Evolutionary conservation across 2,329 filamentous ascomycete species (phyloP).

Genomic region (Sarocladium oryzae): DNA sequence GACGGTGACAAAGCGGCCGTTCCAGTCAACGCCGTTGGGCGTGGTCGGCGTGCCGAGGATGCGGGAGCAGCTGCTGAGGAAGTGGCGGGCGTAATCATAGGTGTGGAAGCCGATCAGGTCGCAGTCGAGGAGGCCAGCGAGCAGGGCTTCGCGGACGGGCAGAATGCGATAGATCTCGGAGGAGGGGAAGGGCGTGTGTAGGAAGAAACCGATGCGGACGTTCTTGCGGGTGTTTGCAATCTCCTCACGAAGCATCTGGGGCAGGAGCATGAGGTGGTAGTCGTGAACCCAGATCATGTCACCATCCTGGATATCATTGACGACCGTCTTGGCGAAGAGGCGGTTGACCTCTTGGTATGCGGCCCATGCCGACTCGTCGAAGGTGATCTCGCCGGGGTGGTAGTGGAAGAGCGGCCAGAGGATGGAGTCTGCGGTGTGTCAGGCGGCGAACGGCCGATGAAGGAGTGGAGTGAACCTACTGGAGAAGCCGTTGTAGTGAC

Average conservation of each 20-base stretch:
- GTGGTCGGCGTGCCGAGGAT: conserved; percentile 77
- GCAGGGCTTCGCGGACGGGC: conserved; percentile 82
- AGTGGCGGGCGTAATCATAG: conserved; percentile 97
- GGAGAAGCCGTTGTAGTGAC: conserved; percentile 96
- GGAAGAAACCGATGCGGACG: conserved; percentile 96
- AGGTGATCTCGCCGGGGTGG: conserved; percentile 96
- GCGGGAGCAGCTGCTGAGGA: conserved; percentile 91
- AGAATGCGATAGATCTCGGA: conserved; percentile 96
- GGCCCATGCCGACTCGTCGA: conserved; percentile 90
- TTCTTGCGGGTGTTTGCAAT: conserved; percentile 77
- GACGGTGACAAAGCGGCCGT: conserved; percentile 81
- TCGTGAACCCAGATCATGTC: conserved; percentile 98
- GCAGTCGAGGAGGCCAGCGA: conserved; percentile 83
- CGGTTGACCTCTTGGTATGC: conserved; percentile 92
- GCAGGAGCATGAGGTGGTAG: conserved; percentile 96
- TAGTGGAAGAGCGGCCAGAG: conserved; percentile 99
- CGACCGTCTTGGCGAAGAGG: conserved; percentile 82
- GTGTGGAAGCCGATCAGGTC: conserved; percentile 98
- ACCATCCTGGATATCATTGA: conserved; percentile 82
- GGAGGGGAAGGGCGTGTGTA: conserved; percentile 95
- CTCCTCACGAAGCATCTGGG: conserved; percentile 89
- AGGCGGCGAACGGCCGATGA: not conserved
- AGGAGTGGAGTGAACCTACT: conserved; percentile 50
- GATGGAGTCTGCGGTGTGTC: conserved; percentile 67
- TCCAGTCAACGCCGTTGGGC: conserved; percentile 87